Conservation (phyloP, 306 rosid genomes). For the Urtica urens region DNA sequence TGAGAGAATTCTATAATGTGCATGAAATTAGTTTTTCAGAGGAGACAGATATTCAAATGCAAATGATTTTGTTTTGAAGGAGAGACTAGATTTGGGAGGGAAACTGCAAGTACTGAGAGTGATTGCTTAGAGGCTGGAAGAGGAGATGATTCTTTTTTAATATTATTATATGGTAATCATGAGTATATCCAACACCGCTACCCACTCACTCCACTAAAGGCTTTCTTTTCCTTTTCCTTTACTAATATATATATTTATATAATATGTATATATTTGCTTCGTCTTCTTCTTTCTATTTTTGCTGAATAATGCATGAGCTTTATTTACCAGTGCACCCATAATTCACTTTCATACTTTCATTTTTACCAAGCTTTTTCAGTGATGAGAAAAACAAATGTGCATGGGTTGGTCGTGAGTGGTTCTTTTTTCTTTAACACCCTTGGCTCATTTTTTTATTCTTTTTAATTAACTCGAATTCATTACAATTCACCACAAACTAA, state of each 20-base stretch:
- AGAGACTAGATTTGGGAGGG: constrained; percentile 33
- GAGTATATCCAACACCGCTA: constrained; percentile 23
- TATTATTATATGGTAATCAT: constrained; percentile 38
- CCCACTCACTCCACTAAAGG: constrained; percentile 8
- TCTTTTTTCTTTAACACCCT: constrained; percentile 4
- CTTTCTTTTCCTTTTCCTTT: not conserved
- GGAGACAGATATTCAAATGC: constrained; percentile 71
- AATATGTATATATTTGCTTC: not conserved
- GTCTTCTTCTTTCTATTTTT: not conserved
- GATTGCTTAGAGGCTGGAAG: constrained; percentile 28
- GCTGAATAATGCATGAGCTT: constrained; percentile 6
- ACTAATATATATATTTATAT: not conserved
- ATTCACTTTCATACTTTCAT: constrained; percentile 22
- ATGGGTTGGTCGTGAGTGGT: constrained; percentile 12
- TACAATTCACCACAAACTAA: not conserved
- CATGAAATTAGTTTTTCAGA: constrained; percentile 30
- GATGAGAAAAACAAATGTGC: constrained; percentile 22
- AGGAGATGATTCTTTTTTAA: constrained; percentile 6
- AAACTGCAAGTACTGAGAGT: constrained; percentile 15
- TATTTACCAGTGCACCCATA: not conserved
- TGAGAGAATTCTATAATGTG: constrained; percentile 23
- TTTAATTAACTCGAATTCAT: not conserved
- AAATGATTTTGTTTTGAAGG: constrained; percentile 46
- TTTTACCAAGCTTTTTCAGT: constrained; percentile 35
- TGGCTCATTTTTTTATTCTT: not conserved